Evolutionary conservation across 2,329 filamentous ascomycete genomes (phyloP).

Genomic region (Fusarium redolens): DNA sequence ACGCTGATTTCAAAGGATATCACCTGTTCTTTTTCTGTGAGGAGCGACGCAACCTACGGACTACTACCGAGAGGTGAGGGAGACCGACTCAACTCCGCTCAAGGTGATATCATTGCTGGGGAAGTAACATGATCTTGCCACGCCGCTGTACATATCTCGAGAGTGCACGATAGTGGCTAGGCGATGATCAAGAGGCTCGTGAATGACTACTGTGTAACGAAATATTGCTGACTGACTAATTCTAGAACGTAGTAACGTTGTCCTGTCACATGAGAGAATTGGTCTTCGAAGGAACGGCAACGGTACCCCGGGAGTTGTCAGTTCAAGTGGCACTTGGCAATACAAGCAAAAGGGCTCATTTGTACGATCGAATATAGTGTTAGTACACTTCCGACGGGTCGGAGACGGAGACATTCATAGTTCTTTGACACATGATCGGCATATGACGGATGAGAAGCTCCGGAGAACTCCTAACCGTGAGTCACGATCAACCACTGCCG

Average conservation of each 20-base stretch:
- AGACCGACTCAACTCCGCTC: background rate
- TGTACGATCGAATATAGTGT: background rate
- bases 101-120: background rate
- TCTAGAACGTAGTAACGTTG: background rate
- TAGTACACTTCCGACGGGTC: background rate
- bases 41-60: background rate
- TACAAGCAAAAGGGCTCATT: background rate
- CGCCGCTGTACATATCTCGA: background rate
- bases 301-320: background rate
- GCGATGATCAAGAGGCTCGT: background rate
- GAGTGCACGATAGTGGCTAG: background rate
- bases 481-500: background rate
- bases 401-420: background rate
- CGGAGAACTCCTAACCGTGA: background rate
- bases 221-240: background rate
- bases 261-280: background rate
- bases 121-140: constrained; percentile 15
- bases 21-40: constrained; percentile 22
- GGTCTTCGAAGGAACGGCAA: background rate
- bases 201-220: background rate
- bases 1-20: constrained; percentile 5
- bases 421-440: background rate
- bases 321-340: background rate
- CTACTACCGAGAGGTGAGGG: background rate
- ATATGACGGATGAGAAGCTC: background rate